Evolutionary conservation across 2,329 filamentous ascomycete species (phyloP).

Genomic region (Colletotrichum lentis): DNA sequence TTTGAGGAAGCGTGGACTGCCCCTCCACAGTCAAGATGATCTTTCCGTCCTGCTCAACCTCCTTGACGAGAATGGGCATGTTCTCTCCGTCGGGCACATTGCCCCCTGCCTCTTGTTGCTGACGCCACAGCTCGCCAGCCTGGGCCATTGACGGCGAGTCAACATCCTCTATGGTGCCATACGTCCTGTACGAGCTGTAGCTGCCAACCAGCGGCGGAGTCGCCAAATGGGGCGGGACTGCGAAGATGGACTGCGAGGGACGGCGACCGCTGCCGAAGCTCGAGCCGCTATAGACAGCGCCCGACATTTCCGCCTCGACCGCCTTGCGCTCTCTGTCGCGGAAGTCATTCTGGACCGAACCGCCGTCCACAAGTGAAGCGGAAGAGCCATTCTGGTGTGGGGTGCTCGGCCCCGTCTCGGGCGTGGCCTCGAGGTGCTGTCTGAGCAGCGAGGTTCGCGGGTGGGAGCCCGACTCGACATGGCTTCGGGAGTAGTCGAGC

Average conservation of each 20-base stretch:
- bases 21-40: conserved; percentile 86
- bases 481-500: conserved; percentile 53
- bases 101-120: conserved; percentile 61
- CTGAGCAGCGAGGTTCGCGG: conserved; percentile 57
- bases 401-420: conserved; percentile 24
- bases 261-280: conserved; percentile 45
- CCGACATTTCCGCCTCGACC: conserved; percentile 54
- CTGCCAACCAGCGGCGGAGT: conserved; percentile 76
- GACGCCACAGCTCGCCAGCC: conserved; percentile 60
- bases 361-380: conserved; percentile 37
- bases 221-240: conserved; percentile 67
- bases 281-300: conserved; percentile 44
- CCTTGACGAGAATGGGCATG: conserved; percentile 84
- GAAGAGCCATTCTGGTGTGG: conserved; percentile 27
- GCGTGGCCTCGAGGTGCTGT: conserved; percentile 58
- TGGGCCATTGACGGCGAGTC: conserved; percentile 59
- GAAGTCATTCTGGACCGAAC: conserved; percentile 42
- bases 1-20: conserved; percentile 94
- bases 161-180: conserved; percentile 61
- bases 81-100: conserved; percentile 64
- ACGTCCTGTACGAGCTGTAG: conserved; percentile 66
- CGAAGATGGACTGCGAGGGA: conserved; percentile 60
- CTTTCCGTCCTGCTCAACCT: conserved; percentile 87
- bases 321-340: conserved; percentile 59
- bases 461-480: conserved; percentile 49